A percentile compares a stretch with the other conserved stretches of the same genome.
These are phyloP conservation scores for Aureobasidium musti DNA, from an alignment of 2,329 filamentous ascomycete genomes.

Conservation along the genomic window DNA sequence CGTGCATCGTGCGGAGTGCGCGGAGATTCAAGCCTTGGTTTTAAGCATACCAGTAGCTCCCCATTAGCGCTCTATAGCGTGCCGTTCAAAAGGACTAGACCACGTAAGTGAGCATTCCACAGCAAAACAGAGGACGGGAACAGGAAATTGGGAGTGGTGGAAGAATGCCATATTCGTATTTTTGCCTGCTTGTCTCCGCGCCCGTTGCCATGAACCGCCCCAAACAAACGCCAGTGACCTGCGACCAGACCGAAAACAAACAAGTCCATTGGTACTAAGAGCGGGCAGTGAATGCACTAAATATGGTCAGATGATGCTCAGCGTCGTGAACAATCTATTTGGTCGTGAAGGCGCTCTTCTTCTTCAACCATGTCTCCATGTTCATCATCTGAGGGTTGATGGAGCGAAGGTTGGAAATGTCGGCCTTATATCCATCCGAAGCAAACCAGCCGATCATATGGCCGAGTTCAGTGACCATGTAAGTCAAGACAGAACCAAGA, in stretches of 20 bases:
- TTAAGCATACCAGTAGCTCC: slow-evolving; percentile 27
- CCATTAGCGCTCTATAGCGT: slow-evolving; percentile 21
- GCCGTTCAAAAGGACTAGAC: slow-evolving; percentile 7
- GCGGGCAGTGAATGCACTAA: not conserved
- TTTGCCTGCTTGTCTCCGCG: slow-evolving; percentile 19
- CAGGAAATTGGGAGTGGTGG: slow-evolving; percentile 17
- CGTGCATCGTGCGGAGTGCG: slow-evolving; percentile 19
- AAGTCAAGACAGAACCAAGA: slow-evolving; percentile 48
- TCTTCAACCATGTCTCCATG: slow-evolving; percentile 40
- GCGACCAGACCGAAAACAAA: slow-evolving; percentile 24
- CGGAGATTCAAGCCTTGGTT: slow-evolving; percentile 20
- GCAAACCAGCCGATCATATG: slow-evolving; percentile 51
- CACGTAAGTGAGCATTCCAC: slow-evolving; percentile 11
- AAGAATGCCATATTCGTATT: slow-evolving; percentile 28
- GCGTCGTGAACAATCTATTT: slow-evolving; percentile 25
- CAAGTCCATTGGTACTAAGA: not conserved
- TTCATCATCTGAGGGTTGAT: slow-evolving; percentile 49
- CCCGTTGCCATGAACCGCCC: slow-evolving; percentile 22
- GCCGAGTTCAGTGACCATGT: slow-evolving; percentile 44
- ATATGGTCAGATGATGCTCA: slow-evolving; percentile 19
- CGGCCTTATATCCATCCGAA: slow-evolving; percentile 52
- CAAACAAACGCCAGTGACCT: slow-evolving; percentile 25
- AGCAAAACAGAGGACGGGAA: not conserved
- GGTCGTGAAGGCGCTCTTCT: slow-evolving; percentile 37
- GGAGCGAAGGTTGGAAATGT: slow-evolving; percentile 49